Conservation (phyloP, 164 flowering plant species). For the Annona cherimola region DNA sequence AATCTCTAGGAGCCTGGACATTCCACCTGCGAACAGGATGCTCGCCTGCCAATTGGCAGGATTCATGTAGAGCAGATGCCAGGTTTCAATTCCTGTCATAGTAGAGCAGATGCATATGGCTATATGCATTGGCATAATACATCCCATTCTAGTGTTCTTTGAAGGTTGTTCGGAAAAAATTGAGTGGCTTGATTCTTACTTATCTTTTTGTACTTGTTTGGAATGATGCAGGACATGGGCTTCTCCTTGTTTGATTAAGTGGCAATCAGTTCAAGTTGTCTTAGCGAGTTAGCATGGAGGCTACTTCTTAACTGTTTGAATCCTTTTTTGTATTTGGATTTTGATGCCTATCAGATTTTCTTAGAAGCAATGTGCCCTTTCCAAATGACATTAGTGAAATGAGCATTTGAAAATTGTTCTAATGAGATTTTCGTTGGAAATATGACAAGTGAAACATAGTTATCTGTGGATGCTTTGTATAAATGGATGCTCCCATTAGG, state of each 20-base stretch:
- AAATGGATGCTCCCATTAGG: no score
- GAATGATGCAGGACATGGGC: slow-evolving; percentile 43
- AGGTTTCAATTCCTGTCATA: background rate
- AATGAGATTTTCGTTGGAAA: no score
- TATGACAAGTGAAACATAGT: no score
- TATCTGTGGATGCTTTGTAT: no score
- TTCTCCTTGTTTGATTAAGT: slow-evolving; percentile 46
- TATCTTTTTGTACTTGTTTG: background rate
- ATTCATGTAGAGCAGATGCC: background rate
- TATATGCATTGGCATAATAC: background rate
- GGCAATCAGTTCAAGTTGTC: background rate
- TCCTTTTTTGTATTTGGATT: background rate
- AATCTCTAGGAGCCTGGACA: no score
- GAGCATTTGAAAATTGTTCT: no score
- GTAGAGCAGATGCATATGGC: no score
- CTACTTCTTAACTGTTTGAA: background rate
- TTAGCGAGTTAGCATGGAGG: background rate
- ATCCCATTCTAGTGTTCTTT: background rate
- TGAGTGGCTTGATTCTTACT: background rate
- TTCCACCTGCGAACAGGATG: background rate
- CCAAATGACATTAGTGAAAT: no score
- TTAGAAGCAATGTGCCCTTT: no score
- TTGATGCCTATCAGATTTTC: background rate
- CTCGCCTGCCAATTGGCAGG: background rate
- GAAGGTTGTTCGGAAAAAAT: background rate